These are phyloP conservation scores for Lentinus tigrinus DNA, from an alignment of 768 basidiomycete genomes.

Conservation along the genomic window DNA sequence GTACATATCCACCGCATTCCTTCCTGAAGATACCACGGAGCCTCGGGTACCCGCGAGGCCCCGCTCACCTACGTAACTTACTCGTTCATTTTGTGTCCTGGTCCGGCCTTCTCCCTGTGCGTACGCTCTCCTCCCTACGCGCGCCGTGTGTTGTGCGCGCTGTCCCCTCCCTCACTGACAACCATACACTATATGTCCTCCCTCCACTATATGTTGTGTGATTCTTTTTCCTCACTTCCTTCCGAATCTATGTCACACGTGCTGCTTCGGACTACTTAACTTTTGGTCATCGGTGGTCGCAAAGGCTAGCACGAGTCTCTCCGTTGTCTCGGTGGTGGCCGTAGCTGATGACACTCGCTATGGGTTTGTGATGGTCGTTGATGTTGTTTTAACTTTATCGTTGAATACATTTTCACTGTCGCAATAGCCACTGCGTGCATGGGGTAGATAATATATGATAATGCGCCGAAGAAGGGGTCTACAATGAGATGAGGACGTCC, in stretches of 20 bases:
- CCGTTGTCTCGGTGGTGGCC: not conserved
- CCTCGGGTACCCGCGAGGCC: constrained; percentile 3
- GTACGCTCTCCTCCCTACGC: not conserved
- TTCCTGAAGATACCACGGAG: constrained; percentile 16
- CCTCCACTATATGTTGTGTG: constrained; percentile 16
- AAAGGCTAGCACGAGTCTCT: too few relatives aligned
- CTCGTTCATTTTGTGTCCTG: constrained; percentile 9
- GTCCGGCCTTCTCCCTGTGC: not conserved
- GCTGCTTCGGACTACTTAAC: constrained; percentile 7
- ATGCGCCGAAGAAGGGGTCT: too few relatives aligned
- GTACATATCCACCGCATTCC: constrained; percentile 13
- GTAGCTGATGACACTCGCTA: not conserved
- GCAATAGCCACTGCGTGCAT: not conserved
- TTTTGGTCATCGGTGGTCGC: not conserved
- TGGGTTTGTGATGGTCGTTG: not conserved
- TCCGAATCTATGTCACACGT: constrained; percentile 14
- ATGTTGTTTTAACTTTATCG: not conserved
- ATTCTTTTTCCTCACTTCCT: not conserved
- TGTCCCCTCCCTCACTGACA: not conserved
- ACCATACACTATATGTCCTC: not conserved
- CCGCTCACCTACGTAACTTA: constrained; percentile 2
- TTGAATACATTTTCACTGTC: not conserved
- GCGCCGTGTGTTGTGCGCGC: not conserved
- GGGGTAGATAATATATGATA: too few relatives aligned
- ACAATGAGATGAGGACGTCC: too few relatives aligned